phyloP scores from a whole-genome alignment of 129 eudicot genomes.

The Scalesia atractyloides region DNA sequence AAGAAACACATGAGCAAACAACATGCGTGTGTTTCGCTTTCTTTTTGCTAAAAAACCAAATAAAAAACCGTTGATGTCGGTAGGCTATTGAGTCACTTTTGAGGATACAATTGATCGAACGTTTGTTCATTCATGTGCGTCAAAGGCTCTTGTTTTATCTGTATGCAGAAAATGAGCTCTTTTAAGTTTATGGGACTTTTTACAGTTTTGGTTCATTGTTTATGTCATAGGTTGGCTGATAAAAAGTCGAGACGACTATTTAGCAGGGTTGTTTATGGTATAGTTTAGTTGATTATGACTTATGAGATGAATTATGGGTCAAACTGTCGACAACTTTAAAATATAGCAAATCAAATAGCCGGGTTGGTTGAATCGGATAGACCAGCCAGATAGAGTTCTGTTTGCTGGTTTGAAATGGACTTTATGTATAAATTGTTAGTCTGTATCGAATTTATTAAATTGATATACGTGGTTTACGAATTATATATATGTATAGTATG shows the following conservation, averaged over 20 bases:
- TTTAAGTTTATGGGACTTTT: not conserved
- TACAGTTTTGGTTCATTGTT: not conserved
- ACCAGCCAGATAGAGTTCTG: too few species aligned
- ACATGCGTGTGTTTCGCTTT: not conserved
- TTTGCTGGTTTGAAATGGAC: too few species aligned
- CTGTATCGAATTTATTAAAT: too few species aligned
- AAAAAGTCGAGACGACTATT: not conserved
- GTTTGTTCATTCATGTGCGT: conserved; percentile 25
- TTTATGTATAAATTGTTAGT: too few species aligned
- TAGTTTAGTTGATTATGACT: not conserved
- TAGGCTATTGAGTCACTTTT: conserved; percentile 21
- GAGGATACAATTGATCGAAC: conserved; percentile 11
- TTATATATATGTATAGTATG: too few species aligned
- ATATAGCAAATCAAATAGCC: not conserved
- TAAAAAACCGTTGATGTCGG: conserved; percentile 16
- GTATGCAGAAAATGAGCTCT: not conserved
- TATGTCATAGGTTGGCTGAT: not conserved
- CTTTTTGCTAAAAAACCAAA: conserved; percentile 26
- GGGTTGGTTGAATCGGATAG: not conserved
- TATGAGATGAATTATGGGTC: not conserved
- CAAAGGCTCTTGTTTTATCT: not conserved
- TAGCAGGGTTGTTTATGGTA: not conserved
- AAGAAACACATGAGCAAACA: conserved; percentile 11
- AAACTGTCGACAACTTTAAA: not conserved
- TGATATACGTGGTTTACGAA: too few species aligned